A percentile compares a stretch with the other conserved stretches of the same genome.
Conservation (phyloP, 768 basidiomycete genomes). For the Trametes elegans region DNA sequence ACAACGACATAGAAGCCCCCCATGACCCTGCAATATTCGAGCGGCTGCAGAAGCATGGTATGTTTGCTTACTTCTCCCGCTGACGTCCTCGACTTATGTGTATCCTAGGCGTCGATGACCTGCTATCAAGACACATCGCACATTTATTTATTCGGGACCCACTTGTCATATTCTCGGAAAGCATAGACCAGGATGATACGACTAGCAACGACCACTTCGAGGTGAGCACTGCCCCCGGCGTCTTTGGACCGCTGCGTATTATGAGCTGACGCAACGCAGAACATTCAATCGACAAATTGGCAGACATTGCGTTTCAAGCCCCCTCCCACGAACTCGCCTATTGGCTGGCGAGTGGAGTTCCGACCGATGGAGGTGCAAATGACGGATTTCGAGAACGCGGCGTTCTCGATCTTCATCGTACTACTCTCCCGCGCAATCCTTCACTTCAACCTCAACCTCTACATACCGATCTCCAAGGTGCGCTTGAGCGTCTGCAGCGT, state of each 20-base stretch:
- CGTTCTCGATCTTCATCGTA: conserved; percentile 92
- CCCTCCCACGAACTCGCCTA: conserved; percentile 86
- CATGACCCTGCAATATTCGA: conserved; percentile 74
- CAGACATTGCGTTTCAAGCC: conserved; percentile 99
- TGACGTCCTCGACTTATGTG: not conserved
- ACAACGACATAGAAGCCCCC: conserved; percentile 85
- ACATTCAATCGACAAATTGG: conserved; percentile 99
- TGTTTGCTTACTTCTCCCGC: conserved; percentile 15
- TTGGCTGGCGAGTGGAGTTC: conserved; percentile 99
- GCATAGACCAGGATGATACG: conserved; percentile 86
- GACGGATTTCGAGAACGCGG: conserved; percentile 99
- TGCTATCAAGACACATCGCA: conserved; percentile 87
- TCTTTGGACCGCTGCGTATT: not conserved
- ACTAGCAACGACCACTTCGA: conserved; percentile 94
- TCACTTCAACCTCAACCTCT: conserved; percentile 88
- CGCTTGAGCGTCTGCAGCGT: not conserved
- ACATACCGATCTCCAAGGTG: conserved; percentile 96
- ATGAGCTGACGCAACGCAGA: conserved; percentile 43
- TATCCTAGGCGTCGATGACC: conserved; percentile 71
- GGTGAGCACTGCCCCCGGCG: conserved; percentile 40
- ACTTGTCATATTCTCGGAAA: conserved; percentile 92
- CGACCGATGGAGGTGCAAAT: conserved; percentile 99
- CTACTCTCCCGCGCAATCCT: conserved; percentile 93
- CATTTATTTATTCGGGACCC: conserved; percentile 99
- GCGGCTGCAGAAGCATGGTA: conserved; percentile 76